Evolutionary conservation across 371 early-diverging fungal genomes (phyloP).

Genomic region (Lichtheimia ornata): DNA sequence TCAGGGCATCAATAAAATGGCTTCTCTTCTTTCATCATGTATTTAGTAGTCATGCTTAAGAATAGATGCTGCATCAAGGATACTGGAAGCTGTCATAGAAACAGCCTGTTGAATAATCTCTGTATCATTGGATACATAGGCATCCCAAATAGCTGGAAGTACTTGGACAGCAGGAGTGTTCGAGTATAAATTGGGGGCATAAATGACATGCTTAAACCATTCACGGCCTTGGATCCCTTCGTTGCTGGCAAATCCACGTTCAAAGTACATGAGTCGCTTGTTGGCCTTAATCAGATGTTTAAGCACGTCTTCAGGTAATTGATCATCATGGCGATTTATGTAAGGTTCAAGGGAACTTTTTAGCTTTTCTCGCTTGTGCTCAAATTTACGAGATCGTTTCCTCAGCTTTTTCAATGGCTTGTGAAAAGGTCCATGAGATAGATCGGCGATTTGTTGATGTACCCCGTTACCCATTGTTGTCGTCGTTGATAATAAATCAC

Average conservation of each 20-base stretch:
- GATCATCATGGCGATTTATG: background rate
- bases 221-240: slow-evolving; percentile 56
- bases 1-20: background rate
- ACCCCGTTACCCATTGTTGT: background rate
- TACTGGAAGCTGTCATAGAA: slow-evolving; percentile 18
- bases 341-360: background rate
- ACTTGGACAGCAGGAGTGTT: slow-evolving; percentile 49
- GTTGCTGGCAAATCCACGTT: slow-evolving; percentile 53
- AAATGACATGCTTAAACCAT: slow-evolving; percentile 66
- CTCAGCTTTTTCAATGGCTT: slow-evolving; percentile 6
- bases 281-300: slow-evolving; percentile 33
- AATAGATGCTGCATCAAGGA: slow-evolving; percentile 1
- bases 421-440: background rate
- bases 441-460: background rate
- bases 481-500: slow-evolving; percentile 6
- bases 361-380: slow-evolving; percentile 1
- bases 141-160: slow-evolving; percentile 56
- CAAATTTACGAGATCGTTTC: slow-evolving; percentile 10
- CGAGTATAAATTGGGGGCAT: slow-evolving; percentile 57
- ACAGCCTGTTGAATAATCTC: slow-evolving; percentile 26
- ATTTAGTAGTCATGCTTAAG: no score
- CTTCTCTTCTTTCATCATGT: background rate
- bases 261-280: slow-evolving; percentile 43
- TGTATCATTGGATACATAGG: slow-evolving; percentile 34
- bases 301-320: slow-evolving; percentile 22